Evolutionary conservation across 371 early-diverging fungal species (phyloP).

Genomic region (Quaeritorhiza haematococci): DNA sequence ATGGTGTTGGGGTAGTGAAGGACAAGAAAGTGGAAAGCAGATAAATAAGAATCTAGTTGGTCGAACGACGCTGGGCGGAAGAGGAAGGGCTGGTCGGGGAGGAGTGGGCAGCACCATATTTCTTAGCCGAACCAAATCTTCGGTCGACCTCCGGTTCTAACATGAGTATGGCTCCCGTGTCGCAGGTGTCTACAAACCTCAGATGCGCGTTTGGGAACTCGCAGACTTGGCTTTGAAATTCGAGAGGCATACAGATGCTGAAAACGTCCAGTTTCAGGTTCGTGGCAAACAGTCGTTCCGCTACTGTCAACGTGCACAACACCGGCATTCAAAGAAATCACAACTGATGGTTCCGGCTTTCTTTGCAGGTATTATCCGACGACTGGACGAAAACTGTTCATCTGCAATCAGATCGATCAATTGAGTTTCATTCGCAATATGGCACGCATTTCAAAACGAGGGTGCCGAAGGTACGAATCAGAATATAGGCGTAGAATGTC

Average conservation of each 20-base stretch:
- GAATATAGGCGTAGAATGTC: not conserved
- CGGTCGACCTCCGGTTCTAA: not conserved
- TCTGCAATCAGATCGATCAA: conserved; percentile 86
- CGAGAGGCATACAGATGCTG: conserved; percentile 93
- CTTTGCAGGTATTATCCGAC: conserved; percentile 73
- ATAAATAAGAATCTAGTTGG: conserved; percentile 1
- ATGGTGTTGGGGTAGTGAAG: no score
- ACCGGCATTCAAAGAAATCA: not conserved
- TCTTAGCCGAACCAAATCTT: no score
- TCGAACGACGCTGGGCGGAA: not conserved
- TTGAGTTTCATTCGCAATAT: conserved; percentile 96
- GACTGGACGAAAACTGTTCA: conserved; percentile 97
- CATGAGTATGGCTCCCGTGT: not conserved
- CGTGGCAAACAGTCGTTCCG: not conserved
- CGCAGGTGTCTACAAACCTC: conserved; percentile 92
- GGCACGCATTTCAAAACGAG: conserved; percentile 94
- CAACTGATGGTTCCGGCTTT: not conserved
- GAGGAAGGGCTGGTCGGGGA: no score
- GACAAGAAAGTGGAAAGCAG: not conserved
- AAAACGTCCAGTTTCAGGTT: conserved; percentile 85
- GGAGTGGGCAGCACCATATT: no score
- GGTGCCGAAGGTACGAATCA: conserved; percentile 69
- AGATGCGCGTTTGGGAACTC: conserved; percentile 92
- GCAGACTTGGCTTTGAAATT: conserved; percentile 93
- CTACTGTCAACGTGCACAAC: not conserved